Evolutionary conservation across 768 basidiomycete species (phyloP).

Genomic region (Pleurotus eryngii): DNA sequence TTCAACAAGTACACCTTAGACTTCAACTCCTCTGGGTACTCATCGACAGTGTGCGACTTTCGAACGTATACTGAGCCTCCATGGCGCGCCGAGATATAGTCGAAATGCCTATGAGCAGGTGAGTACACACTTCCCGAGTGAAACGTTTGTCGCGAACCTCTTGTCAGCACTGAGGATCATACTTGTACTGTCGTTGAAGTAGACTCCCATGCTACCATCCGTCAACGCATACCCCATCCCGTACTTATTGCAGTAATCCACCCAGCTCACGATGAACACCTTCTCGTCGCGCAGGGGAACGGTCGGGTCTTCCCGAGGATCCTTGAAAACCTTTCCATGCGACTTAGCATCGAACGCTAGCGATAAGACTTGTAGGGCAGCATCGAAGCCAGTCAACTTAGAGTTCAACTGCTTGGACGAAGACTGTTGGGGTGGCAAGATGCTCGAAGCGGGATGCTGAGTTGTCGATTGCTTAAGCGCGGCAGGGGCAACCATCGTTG

Average conservation of each 20-base stretch:
- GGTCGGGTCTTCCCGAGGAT: constrained; percentile 51
- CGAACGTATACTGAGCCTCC: constrained; percentile 67
- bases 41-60: constrained; percentile 64
- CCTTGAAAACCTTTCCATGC: constrained; percentile 60
- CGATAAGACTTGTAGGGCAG: constrained; percentile 45
- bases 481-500: neutral
- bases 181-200: constrained; percentile 95
- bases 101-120: constrained; percentile 65
- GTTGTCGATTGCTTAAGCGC: constrained; percentile 1
- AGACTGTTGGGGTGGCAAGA: neutral
- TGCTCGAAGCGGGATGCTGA: neutral
- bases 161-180: constrained; percentile 84
- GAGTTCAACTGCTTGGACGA: constrained; percentile 10
- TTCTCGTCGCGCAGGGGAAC: constrained; percentile 56
- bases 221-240: constrained; percentile 99
- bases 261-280: constrained; percentile 97
- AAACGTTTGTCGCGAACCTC: constrained; percentile 50
- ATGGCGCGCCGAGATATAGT: constrained; percentile 74
- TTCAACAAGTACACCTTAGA: constrained; percentile 90
- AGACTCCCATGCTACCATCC: constrained; percentile 90
- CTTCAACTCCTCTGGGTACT: constrained; percentile 80
- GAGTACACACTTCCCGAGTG: neutral
- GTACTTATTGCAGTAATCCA: constrained; percentile 98
- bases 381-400: constrained; percentile 62
- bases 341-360: constrained; percentile 70